Evolutionary conservation across 805 yeast genomes (phyloP).

Genomic region (Metschnikowia vanudenii): DNA sequence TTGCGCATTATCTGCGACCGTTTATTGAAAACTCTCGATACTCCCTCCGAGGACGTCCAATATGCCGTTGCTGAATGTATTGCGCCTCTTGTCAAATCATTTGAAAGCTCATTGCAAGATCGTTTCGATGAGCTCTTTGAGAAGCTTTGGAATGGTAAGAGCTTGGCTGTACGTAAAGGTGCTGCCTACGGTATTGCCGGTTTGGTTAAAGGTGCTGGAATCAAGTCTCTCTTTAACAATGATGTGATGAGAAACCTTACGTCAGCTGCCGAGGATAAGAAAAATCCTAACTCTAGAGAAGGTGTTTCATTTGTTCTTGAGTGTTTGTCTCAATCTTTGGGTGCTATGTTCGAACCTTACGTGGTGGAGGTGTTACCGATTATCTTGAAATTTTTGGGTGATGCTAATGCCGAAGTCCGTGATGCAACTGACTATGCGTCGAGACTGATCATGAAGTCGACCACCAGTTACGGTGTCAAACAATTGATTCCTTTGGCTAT

Average conservation of each 20-base stretch:
- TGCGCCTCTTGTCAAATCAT: conserved; percentile 71
- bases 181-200: conserved; percentile 98
- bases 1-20: conserved; percentile 63
- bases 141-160: conserved; percentile 53
- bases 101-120: conserved; percentile 47
- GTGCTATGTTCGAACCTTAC: conserved; percentile 86
- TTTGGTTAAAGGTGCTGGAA: conserved; percentile 84
- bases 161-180: conserved; percentile 68
- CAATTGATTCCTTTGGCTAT: conserved; percentile 89
- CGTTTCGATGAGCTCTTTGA: conserved; percentile 60
- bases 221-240: conserved; percentile 67
- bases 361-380: conserved; percentile 85
- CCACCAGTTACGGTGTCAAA: conserved; percentile 90
- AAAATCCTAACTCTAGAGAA: conserved; percentile 70
- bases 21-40: conserved; percentile 69
- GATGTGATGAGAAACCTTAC: conserved; percentile 73
- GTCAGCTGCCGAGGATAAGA: conserved; percentile 87
- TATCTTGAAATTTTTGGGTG: conserved; percentile 81
- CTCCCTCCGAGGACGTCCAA: conserved; percentile 90
- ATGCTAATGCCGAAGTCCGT: conserved; percentile 79
- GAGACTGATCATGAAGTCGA: conserved; percentile 79
- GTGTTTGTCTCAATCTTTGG: conserved; percentile 74
- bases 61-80: conserved; percentile 82
- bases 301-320: conserved; percentile 87
- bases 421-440: conserved; percentile 87